phyloP scores from a whole-genome alignment of 495 filamentous ascomycete species.

The Sordaria brevicollis region DNA sequence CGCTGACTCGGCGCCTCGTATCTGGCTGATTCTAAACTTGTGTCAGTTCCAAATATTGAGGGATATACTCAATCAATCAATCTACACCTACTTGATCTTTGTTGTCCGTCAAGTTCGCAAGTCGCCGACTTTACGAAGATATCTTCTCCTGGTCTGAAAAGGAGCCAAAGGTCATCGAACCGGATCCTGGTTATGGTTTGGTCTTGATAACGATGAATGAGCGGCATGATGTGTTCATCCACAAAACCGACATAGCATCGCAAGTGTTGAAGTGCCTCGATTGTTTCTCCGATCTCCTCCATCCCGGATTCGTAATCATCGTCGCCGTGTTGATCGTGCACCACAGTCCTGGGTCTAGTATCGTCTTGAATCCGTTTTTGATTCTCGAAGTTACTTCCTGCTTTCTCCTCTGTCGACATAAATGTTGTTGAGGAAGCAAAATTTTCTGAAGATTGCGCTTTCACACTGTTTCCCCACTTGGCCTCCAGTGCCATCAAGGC shows the following conservation, averaged over 20 bases:
- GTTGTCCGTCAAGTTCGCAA: too few relatives aligned
- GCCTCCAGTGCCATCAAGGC: constrained; percentile 23
- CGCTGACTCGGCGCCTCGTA: too few relatives aligned
- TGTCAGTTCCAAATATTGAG: too few relatives aligned
- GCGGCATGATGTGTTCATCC: constrained; percentile 25
- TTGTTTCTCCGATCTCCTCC: constrained; percentile 20
- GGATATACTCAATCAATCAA: too few relatives aligned
- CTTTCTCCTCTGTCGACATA: not conserved
- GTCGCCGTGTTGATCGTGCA: not conserved
- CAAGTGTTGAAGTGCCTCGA: constrained; percentile 22
- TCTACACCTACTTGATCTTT: too few relatives aligned
- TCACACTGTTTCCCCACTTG: constrained; percentile 24
- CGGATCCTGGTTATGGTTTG: constrained; percentile 13
- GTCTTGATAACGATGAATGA: constrained; percentile 14
- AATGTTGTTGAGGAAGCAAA: not conserved
- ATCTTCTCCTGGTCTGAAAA: constrained; percentile 25
- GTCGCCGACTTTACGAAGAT: not conserved
- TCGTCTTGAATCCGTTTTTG: too few relatives aligned
- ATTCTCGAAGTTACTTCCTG: too few relatives aligned
- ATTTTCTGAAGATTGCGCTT: constrained; percentile 15
- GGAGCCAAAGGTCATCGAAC: constrained; percentile 27
- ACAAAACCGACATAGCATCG: constrained; percentile 27
- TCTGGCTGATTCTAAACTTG: too few relatives aligned
- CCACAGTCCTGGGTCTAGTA: too few relatives aligned
- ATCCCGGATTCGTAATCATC: constrained; percentile 16